phyloP scores from a whole-genome alignment of 2,329 filamentous ascomycete species.

The Aspergillus nomiae region DNA sequence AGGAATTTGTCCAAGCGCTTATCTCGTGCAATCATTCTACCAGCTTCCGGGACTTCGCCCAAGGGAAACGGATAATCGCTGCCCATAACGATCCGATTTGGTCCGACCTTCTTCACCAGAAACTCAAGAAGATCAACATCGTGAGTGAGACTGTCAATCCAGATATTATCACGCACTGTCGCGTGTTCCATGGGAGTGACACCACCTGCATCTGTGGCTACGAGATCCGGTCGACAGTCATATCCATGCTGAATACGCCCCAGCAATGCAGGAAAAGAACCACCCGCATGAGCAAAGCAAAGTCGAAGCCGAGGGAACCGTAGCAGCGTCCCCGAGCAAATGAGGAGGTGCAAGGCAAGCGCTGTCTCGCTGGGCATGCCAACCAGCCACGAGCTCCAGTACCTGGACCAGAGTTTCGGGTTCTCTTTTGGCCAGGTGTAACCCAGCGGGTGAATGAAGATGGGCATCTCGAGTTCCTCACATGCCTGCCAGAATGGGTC shows the following conservation, averaged over 20 bases:
- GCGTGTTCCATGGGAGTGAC: slow-evolving; percentile 14
- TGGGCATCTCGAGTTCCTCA: slow-evolving; percentile 19
- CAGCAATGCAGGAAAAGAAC: slow-evolving; percentile 18
- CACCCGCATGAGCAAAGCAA: slow-evolving; percentile 22
- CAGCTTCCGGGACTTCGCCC: slow-evolving; percentile 22
- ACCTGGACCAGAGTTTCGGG: slow-evolving; percentile 19
- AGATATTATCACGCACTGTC: slow-evolving; percentile 12
- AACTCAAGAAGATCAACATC: slow-evolving; percentile 21
- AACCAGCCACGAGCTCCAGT: slow-evolving; percentile 23
- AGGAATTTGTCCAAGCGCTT: slow-evolving; percentile 13
- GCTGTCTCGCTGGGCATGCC: slow-evolving; percentile 24
- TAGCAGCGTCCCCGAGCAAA: slow-evolving; percentile 18
- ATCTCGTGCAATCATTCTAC: slow-evolving; percentile 20
- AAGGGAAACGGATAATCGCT: slow-evolving; percentile 26
- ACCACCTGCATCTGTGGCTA: slow-evolving; percentile 10
- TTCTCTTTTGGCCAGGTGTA: slow-evolving; percentile 21
- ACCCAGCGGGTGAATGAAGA: slow-evolving; percentile 24
- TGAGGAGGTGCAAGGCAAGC: slow-evolving; percentile 17
- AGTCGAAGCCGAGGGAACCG: slow-evolving; percentile 18
- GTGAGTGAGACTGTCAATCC: slow-evolving; percentile 20
- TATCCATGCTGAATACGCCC: slow-evolving; percentile 23
- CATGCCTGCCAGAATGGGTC: slow-evolving; percentile 21
- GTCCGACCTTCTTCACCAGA: slow-evolving; percentile 23
- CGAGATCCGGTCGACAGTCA: slow-evolving; percentile 16
- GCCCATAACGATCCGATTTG: slow-evolving; percentile 20